These are phyloP conservation scores for Suhomyces bokatorum DNA, from an alignment of 1,139 yeast species.

Conservation along the genomic window DNA sequence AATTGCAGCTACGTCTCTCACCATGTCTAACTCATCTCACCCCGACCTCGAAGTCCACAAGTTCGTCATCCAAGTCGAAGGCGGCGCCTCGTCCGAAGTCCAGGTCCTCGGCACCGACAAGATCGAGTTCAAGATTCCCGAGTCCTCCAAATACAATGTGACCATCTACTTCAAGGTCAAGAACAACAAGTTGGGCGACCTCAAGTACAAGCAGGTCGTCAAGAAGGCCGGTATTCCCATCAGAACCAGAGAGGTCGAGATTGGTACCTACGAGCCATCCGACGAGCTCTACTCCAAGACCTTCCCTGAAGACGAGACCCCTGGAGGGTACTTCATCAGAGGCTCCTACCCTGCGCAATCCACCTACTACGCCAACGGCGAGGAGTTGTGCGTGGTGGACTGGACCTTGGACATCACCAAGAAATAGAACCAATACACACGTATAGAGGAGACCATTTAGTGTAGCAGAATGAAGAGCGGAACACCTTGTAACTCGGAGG, in stretches of 20 bases:
- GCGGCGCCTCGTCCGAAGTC: conserved; percentile 28
- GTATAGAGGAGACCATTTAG: not conserved
- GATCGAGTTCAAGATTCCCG: conserved; percentile 38
- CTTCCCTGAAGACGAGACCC: conserved; percentile 41
- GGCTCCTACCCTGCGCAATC: conserved; percentile 37
- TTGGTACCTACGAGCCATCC: conserved; percentile 37
- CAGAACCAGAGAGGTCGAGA: conserved; percentile 31
- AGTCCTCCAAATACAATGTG: conserved; percentile 36
- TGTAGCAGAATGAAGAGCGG: no score
- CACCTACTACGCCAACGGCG: conserved; percentile 36
- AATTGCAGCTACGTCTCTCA: not conserved
- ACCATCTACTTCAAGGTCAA: conserved; percentile 39
- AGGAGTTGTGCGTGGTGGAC: conserved; percentile 28
- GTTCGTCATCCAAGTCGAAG: conserved; percentile 35
- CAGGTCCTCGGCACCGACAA: conserved; percentile 33
- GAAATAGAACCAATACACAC: conserved; percentile 16
- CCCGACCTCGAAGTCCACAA: conserved; percentile 38
- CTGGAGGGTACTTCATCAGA: conserved; percentile 44
- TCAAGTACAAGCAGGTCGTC: conserved; percentile 40
- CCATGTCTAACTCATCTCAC: conserved; percentile 19
- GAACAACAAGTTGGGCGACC: conserved; percentile 31
- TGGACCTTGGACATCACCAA: conserved; percentile 41
- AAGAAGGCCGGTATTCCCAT: conserved; percentile 42
- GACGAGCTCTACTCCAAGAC: conserved; percentile 29
- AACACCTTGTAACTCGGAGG: not conserved